A percentile compares a stretch with the other conserved stretches of the same genome.
Evolutionary conservation across 805 yeast genomes (phyloP).

Genomic region (Candida golubevii): DNA sequence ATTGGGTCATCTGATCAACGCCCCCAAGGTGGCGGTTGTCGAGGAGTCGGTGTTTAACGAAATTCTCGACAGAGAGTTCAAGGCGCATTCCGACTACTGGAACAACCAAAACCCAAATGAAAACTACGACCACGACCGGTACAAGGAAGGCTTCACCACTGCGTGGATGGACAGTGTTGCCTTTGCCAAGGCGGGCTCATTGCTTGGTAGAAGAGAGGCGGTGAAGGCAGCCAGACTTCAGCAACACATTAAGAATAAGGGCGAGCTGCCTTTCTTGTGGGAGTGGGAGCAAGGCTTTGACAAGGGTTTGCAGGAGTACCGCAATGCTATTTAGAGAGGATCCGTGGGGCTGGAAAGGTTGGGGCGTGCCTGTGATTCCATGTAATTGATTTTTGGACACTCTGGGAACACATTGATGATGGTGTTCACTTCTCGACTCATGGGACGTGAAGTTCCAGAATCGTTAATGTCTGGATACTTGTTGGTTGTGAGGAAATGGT

Average conservation of each 20-base stretch:
- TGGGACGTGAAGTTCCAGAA: no score
- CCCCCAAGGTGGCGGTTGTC: conserved; percentile 31
- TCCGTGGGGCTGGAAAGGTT: no score
- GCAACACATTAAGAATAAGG: conserved; percentile 58
- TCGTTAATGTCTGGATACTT: no score
- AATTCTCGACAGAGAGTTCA: conserved; percentile 31
- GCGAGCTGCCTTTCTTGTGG: conserved; percentile 62
- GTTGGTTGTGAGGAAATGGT: no score
- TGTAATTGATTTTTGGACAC: no score
- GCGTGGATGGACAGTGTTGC: conserved; percentile 72
- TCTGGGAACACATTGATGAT: no score
- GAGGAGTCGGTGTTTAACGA: conserved; percentile 39
- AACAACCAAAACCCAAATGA: conserved; percentile 49
- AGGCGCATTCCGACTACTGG: conserved; percentile 68
- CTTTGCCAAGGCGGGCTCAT: conserved; percentile 66
- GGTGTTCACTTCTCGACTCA: no score
- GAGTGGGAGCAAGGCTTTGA: conserved; percentile 88
- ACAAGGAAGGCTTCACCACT: conserved; percentile 67
- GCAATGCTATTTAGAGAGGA: not conserved
- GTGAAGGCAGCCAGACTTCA: conserved; percentile 47
- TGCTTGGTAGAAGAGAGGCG: conserved; percentile 67
- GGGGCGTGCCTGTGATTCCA: no score
- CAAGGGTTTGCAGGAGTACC: conserved; percentile 50
- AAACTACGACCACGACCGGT: conserved; percentile 77
- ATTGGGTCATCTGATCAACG: conserved; percentile 42